phyloP scores from a whole-genome alignment of 495 filamentous ascomycete genomes.

The Clavariopsis aquatica region DNA sequence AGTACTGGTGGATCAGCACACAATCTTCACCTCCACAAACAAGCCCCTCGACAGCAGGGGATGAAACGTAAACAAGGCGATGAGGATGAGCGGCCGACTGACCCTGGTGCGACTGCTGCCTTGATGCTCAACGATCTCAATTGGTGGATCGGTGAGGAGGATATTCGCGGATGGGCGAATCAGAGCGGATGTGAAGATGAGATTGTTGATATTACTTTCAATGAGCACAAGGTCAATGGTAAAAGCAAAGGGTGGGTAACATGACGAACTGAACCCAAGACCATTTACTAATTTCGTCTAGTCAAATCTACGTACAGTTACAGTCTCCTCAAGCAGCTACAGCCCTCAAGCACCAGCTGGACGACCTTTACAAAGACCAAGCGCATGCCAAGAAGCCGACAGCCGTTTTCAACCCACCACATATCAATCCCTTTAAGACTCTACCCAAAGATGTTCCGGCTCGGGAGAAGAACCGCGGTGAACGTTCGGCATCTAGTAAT shows the following conservation, averaged over 20 bases:
- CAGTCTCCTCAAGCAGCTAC: slow-evolving; percentile 80
- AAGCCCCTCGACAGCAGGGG: slow-evolving; percentile 52
- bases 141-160: slow-evolving; percentile 97
- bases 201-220: slow-evolving; percentile 91
- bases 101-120: slow-evolving; percentile 79
- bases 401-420: slow-evolving; percentile 73
- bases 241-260: slow-evolving; percentile 89
- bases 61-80: slow-evolving; percentile 53
- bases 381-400: slow-evolving; percentile 66
- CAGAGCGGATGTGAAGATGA: slow-evolving; percentile 76
- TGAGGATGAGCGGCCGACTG: slow-evolving; percentile 70
- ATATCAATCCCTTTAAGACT: slow-evolving; percentile 84
- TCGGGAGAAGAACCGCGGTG: slow-evolving; percentile 63
- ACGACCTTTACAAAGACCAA: slow-evolving; percentile 56
- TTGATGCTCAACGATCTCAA: slow-evolving; percentile 82
- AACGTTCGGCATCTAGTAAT: slow-evolving; percentile 43
- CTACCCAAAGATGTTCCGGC: slow-evolving; percentile 86
- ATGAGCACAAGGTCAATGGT: slow-evolving; percentile 97
- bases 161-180: slow-evolving; percentile 84
- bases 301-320: slow-evolving; percentile 90
- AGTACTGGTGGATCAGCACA: slow-evolving; percentile 51
- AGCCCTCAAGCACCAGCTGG: slow-evolving; percentile 79
- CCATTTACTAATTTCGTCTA: slow-evolving; percentile 43
- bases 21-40: slow-evolving; percentile 49
- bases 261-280: not conserved